Evolutionary conservation across 495 filamentous ascomycete species (phyloP), one percentile per base, ranked within the genome.

Genomic region (Xanthoparmelia taractica): DNA sequence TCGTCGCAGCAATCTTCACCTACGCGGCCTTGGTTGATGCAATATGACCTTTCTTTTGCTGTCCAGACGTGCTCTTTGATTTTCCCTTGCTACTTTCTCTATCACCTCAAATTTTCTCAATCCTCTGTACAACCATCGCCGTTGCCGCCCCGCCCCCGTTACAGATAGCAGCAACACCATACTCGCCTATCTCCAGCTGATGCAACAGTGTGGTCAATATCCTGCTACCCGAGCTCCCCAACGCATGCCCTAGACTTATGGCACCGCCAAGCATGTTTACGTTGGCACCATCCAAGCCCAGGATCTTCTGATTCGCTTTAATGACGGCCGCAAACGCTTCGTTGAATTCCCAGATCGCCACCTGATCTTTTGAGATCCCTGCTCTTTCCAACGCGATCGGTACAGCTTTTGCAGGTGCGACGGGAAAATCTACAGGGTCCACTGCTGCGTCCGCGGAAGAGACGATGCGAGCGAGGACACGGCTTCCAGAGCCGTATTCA

Each of bases 321-420:
- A 96, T 96, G 18, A 97, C 93, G 0, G 89, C 93, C 18, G 93
- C 93, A 73, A 98, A 98, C 0, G 94, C 94, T 73, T 98, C 94
- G 73, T 98, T 98, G 75, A 98, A 94, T 74, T 98, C 94, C 92
- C 93, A 97, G 4, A 96, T 76, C 4, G 92, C 85, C 27, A 98
- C 89, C 68, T 98, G 87, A 31, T 94, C 86, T 75, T 90, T 87
- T 56, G 83, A 87, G 65, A 98, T 90, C 11, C 93, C 92, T 3
- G 94, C 94, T 59, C 91, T 83, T 71, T 88, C 82, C 52, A 98
- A 77, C n/a, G 90, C 92, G 68, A 95, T 85, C 4, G 92, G 91
- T 2, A 98, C 92, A 0, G 92, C 94, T 72, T 94, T 89, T 33
- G 94, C 86, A 0, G 94, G 94, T 10, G 94, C 94, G 27, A 96